These are phyloP conservation scores for Flueggea neowawraea DNA, from an alignment of 441 rosid species.

Conservation along the genomic window DNA sequence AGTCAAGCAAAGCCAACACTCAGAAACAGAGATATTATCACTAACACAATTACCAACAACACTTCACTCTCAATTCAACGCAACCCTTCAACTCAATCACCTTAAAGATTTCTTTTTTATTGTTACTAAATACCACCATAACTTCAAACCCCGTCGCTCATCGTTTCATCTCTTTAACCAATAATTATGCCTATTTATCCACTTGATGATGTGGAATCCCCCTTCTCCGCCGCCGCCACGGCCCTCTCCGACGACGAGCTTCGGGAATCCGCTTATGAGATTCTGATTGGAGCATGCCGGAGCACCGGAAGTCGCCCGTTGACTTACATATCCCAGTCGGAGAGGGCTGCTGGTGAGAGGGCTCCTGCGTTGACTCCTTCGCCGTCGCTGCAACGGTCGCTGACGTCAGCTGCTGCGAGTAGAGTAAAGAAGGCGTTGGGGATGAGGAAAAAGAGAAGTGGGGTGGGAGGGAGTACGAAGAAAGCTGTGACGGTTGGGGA, in stretches of 20 bases:
- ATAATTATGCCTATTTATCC: constrained; percentile 25
- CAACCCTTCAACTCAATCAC: too few relatives aligned
- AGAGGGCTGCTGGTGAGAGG: constrained; percentile 20
- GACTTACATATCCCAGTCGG: constrained; percentile 47
- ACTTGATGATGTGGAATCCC: constrained; percentile 52
- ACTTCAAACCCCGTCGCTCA: too few relatives aligned
- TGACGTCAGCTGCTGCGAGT: constrained; percentile 90
- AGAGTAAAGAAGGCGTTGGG: constrained; percentile 97
- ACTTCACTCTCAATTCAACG: too few relatives aligned
- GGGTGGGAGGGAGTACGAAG: constrained; percentile 27
- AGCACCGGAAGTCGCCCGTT: constrained; percentile 76
- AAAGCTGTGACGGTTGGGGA: constrained; percentile 81
- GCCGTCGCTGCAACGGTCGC: constrained; percentile 69
- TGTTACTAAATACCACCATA: too few relatives aligned
- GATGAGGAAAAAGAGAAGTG: constrained; percentile 39
- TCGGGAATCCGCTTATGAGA: constrained; percentile 79
- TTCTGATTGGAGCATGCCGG: constrained; percentile 83
- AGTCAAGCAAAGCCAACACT: too few relatives aligned
- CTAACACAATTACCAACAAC: too few relatives aligned
- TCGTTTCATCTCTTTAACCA: too few relatives aligned
- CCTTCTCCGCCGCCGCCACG: constrained; percentile 61
- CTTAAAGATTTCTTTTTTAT: too few relatives aligned
- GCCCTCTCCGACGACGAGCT: constrained; percentile 73
- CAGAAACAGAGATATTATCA: too few relatives aligned
- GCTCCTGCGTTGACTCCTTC: constrained; percentile 29